Percentiles rank a stretch among this genome's conserved stretches.
Conservation (phyloP, 1,139 yeast species). For the Kodamaea ohmeri region DNA sequence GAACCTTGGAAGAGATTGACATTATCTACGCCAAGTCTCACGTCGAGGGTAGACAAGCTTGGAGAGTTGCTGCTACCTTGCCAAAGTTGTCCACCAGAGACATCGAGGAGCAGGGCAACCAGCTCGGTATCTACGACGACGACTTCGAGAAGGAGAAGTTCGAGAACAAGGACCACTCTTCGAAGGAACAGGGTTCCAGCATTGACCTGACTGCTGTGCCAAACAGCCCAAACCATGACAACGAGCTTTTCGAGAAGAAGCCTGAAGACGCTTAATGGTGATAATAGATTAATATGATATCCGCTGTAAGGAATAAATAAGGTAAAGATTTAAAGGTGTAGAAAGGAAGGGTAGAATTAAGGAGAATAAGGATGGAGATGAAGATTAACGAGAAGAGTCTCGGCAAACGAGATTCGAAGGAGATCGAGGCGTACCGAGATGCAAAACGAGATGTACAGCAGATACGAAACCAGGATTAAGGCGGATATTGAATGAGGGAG, state of each 20-base stretch:
- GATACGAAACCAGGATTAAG: too few species aligned
- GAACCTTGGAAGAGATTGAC: constrained; percentile 36
- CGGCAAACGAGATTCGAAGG: too few species aligned
- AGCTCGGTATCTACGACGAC: constrained; percentile 37
- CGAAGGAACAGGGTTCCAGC: constrained; percentile 12
- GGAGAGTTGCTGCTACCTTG: constrained; percentile 50
- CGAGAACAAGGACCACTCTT: constrained; percentile 32
- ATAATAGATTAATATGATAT: constrained; percentile 2
- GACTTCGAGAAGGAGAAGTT: constrained; percentile 38
- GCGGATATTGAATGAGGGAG: too few species aligned
- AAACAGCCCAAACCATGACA: constrained; percentile 1
- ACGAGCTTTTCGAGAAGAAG: constrained; percentile 9
- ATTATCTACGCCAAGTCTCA: constrained; percentile 33
- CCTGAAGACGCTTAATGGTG: constrained; percentile 3
- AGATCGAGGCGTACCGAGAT: too few species aligned
- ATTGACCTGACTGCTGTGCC: constrained; percentile 1
- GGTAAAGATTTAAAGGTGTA: too few species aligned
- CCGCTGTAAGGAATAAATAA: not conserved
- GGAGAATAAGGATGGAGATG: not conserved
- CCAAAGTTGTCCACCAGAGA: constrained; percentile 46
- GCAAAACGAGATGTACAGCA: too few species aligned
- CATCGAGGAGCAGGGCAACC: constrained; percentile 47
- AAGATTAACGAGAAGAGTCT: too few species aligned
- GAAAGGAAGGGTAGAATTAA: too few species aligned
- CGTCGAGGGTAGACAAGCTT: constrained; percentile 45